phyloP scores from a whole-genome alignment of 2,329 filamentous ascomycete species.

The Aspergillus sp. region DNA sequence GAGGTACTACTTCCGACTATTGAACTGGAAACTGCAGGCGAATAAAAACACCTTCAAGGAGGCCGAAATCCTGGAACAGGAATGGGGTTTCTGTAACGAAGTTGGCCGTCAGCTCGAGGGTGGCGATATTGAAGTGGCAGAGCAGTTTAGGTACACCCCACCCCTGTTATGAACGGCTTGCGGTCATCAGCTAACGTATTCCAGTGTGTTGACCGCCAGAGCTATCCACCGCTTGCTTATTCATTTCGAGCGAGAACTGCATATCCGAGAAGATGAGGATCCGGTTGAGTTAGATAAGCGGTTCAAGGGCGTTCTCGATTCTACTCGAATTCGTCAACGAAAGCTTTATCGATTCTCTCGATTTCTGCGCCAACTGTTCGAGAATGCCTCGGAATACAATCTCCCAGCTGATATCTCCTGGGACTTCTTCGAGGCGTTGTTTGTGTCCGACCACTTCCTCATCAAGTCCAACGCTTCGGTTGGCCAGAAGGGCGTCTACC shows the following conservation, averaged over 20 bases:
- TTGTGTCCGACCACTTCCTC: constrained; percentile 83
- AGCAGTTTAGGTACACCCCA: constrained; percentile 76
- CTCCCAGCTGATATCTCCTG: constrained; percentile 72
- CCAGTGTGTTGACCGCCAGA: constrained; percentile 82
- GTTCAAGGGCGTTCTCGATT: constrained; percentile 94
- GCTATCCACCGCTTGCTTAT: constrained; percentile 84
- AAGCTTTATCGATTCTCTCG: constrained; percentile 96
- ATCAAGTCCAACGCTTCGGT: constrained; percentile 70
- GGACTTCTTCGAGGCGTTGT: constrained; percentile 78
- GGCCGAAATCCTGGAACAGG: constrained; percentile 93
- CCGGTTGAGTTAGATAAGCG: constrained; percentile 91
- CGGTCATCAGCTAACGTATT: constrained; percentile 30
- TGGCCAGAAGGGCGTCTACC: constrained; percentile 75
- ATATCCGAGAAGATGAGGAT: constrained; percentile 81
- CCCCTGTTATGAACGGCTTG: background rate
- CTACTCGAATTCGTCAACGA: constrained; percentile 90
- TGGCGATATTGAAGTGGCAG: constrained; percentile 94
- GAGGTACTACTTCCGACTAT: constrained; percentile 97
- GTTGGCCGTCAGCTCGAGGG: constrained; percentile 89
- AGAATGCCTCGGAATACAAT: constrained; percentile 95
- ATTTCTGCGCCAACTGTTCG: constrained; percentile 88
- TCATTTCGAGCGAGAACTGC: constrained; percentile 90
- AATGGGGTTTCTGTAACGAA: constrained; percentile 97
- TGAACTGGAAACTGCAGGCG: constrained; percentile 95
- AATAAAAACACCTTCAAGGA: constrained; percentile 99